A percentile compares a stretch with the other conserved stretches of the same genome.
Evolutionary conservation across 108 stramenopile genomes (phyloP).

Genomic region (Cylindrotheca closterium): DNA sequence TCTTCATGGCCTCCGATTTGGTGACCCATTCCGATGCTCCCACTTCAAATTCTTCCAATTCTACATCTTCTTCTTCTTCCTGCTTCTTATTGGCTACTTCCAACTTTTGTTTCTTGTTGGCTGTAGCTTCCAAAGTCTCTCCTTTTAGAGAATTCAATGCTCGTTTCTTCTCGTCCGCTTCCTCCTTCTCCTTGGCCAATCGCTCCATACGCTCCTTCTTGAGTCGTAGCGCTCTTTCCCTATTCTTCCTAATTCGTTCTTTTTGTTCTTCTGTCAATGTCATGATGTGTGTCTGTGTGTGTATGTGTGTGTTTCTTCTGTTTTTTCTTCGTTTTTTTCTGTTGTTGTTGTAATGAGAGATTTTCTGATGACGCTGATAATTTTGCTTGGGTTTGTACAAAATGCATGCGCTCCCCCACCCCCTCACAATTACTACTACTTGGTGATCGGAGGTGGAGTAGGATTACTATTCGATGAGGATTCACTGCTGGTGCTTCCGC

Average conservation of each 20-base stretch:
- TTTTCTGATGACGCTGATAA: background rate
- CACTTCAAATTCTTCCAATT: constrained; percentile 70
- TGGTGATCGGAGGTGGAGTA: constrained; percentile 1
- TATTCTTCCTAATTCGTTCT: constrained; percentile 72
- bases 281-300: no score
- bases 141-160: background rate
- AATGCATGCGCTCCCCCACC: background rate
- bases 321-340: background rate
- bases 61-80: constrained; percentile 24
- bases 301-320: no score
- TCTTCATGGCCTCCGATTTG: constrained; percentile 66
- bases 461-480: background rate
- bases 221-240: constrained; percentile 70
- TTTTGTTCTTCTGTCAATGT: constrained; percentile 64
- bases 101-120: constrained; percentile 8
- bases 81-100: constrained; percentile 1
- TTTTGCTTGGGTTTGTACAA: background rate
- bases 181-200: constrained; percentile 27
- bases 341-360: background rate
- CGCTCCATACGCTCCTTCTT: constrained; percentile 44
- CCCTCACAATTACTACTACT: background rate
- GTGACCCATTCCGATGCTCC: constrained; percentile 65
- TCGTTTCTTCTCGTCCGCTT: constrained; percentile 14
- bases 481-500: constrained; percentile 28
- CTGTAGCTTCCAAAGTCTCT: constrained; percentile 13